Evolutionary conservation across 208 protist genomes (phyloP), one percentile per base, ranked within the genome.

Genomic region (Trypanosoma platydactyli): DNA sequence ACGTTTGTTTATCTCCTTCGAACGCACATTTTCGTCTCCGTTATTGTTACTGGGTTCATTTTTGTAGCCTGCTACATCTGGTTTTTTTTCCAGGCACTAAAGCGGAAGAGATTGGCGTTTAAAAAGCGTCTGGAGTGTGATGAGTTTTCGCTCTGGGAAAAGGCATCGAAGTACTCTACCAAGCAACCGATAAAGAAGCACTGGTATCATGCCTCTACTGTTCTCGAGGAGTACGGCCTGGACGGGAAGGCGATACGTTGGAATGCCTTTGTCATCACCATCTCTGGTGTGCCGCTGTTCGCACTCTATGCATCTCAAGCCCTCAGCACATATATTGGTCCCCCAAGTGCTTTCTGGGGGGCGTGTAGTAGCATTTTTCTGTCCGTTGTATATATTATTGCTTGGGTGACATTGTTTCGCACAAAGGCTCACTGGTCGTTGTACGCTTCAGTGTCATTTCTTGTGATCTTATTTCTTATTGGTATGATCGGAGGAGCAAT

Each of bases 151-250:
- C 66, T 86, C 48, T 88, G 86, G 55, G 72, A 77, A 49, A 73
- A 75, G 46, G 77, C 85, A 11, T 86, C 75, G 77, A 84, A 69
- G 25, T 0, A 84, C 60, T 44, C 60, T 25, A 64, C 60, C 0
- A 58, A 77, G 9, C 86, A 86, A 62, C 72, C 84, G 71, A 45
- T 60, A 48, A 94, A 91, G 63, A 77, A 66, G 30, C 87, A 88
- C 70, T 96, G 90, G 90, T 94, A 96, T 63, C 83, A 96, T 62
- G 81, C 87, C 1, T 77, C 62, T 16, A 89, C 75, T 1, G 77
- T 91, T 20, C 69, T 96, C 12, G 90, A 96, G 62, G 87, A 96
- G 71, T 96, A 86, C 59, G 90, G 90, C 45, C 29, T 96, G n/a
- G 90, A 96, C 67, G 65, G 74, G 12, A 64, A 74, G 13, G 91